Evolutionary conservation across 2,329 filamentous ascomycete genomes (phyloP).

Genomic region (Rutstroemia sp.): DNA sequence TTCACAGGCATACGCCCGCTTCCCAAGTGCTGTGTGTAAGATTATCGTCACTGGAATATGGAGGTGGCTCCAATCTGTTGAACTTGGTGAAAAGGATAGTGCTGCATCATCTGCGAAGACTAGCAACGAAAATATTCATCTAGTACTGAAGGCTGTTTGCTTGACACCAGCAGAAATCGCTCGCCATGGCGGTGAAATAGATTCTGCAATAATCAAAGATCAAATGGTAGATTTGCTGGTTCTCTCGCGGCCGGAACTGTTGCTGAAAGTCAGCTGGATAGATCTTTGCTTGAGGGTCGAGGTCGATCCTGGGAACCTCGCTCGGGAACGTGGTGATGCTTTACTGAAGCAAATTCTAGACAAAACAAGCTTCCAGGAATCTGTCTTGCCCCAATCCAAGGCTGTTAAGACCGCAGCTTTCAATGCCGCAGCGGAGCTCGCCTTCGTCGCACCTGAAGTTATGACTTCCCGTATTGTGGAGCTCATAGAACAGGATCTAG

Average conservation of each 20-base stretch:
- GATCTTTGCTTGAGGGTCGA: constrained; percentile 73
- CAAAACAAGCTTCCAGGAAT: constrained; percentile 41
- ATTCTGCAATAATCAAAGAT: constrained; percentile 46
- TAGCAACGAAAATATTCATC: constrained; percentile 55
- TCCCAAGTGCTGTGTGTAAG: constrained; percentile 50
- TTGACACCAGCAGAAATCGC: constrained; percentile 44
- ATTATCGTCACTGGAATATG: constrained; percentile 68
- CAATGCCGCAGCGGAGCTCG: constrained; percentile 80
- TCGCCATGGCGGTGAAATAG: constrained; percentile 36
- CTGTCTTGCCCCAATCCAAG: constrained; percentile 39
- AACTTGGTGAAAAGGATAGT: constrained; percentile 69
- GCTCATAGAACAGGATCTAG: constrained; percentile 67
- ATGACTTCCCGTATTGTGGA: constrained; percentile 71
- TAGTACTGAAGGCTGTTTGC: constrained; percentile 56
- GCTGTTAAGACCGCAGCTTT: constrained; percentile 64
- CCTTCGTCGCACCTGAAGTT: constrained; percentile 81
- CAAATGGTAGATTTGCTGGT: constrained; percentile 75
- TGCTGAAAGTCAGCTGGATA: constrained; percentile 82
- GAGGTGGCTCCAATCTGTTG: constrained; percentile 66
- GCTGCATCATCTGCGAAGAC: constrained; percentile 59
- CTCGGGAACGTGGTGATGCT: constrained; percentile 51
- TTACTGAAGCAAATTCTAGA: constrained; percentile 61
- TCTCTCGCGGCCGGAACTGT: constrained; percentile 67
- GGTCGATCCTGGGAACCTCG: constrained; percentile 75
- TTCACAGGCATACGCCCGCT: constrained; percentile 54